Percentiles rank a stretch among this genome's conserved stretches.
Conservation (phyloP, 495 filamentous ascomycete genomes). For the Aspergillus cristatus region DNA sequence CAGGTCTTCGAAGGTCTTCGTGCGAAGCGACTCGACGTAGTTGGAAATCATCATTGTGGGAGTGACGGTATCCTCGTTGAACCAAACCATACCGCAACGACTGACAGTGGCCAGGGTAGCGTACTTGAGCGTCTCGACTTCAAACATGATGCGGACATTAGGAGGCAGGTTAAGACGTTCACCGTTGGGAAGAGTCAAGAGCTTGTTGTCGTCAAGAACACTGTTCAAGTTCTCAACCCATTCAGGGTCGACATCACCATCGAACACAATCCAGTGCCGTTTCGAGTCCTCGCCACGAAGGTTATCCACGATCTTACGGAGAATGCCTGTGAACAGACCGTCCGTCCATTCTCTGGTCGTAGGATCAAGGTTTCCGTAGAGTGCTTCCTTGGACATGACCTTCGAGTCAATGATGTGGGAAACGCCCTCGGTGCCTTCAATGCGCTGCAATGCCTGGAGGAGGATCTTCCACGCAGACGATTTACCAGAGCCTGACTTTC, state of each 20-base stretch:
- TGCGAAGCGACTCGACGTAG: slow-evolving; percentile 75
- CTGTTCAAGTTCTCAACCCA: slow-evolving; percentile 99
- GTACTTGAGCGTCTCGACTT: slow-evolving; percentile 97
- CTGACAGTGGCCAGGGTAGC: slow-evolving; percentile 93
- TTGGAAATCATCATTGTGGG: slow-evolving; percentile 85
- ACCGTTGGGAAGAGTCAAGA: slow-evolving; percentile 92
- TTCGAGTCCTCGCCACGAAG: slow-evolving; percentile 93
- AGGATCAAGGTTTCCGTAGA: slow-evolving; percentile 91
- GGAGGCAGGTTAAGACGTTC: slow-evolving; percentile 88
- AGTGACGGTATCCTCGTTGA: slow-evolving; percentile 94
- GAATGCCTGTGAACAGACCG: slow-evolving; percentile 92
- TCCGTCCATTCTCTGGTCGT: slow-evolving; percentile 99
- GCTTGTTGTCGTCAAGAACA: slow-evolving; percentile 97
- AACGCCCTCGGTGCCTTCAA: slow-evolving; percentile 86
- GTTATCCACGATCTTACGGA: slow-evolving; percentile 98
- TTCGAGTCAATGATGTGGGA: slow-evolving; percentile 98
- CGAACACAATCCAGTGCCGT: slow-evolving; percentile 98
- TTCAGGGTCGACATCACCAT: slow-evolving; percentile 96
- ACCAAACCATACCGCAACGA: slow-evolving; percentile 99
- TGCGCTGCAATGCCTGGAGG: slow-evolving; percentile 82
- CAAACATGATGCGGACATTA: slow-evolving; percentile 98
- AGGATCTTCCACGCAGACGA: slow-evolving; percentile 90
- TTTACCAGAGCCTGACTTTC: slow-evolving; percentile 89
- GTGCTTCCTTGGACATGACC: slow-evolving; percentile 97
- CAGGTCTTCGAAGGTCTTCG: slow-evolving; percentile 79